Evolutionary conservation across 371 early-diverging fungal species (phyloP), one percentile per base, ranked within the genome.

Genomic region (Mucor velutinosus): DNA sequence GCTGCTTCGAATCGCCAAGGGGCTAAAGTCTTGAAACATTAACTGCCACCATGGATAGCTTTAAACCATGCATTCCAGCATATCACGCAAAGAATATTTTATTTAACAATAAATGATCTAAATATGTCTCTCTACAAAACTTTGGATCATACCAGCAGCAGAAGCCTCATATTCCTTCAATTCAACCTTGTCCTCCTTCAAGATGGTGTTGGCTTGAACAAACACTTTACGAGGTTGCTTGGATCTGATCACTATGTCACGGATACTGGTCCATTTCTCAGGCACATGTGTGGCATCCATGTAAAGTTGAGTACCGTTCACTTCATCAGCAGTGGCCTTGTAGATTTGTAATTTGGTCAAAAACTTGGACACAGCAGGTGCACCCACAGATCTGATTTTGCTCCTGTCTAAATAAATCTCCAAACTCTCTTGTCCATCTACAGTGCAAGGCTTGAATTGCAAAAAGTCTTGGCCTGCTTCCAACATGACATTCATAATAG

Each of bases 181-280:
- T 12, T 71, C 67, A 10, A 81, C 85, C 17, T 74, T 57, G 7
- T 78, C 85, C 39, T 78, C 62, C 29, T 71, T 66, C 10, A 23
- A 1, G 58, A 82, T 61, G 15, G 83, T 81, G 60, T 87, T 87
- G 15, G 75, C 81, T 70, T 90, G 89, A 23, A 87, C 76, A 70
- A 86, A 84, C 7, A 85, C 65, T 66, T 86, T 87, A 21, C 89
- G 76, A 29, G 90, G 88, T 65, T 82, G 84, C 63, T 86, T 87
- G 60, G 81, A 76, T 25, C 41, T 56, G 30, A 88, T 45, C 14
- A 87, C 90, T 27, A 81, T 82, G 23, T 87, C 87, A 37, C 90
- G 79, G 56, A 72, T 72, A 0, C 43, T 53, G 0, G 70, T 35
- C 87, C 86, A 87, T 11, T 76, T 65, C 2, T 86, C 88, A 47